These are phyloP conservation scores for Apiospora pterosperma DNA, from an alignment of 2,329 filamentous ascomycete genomes.

Conservation along the genomic window DNA sequence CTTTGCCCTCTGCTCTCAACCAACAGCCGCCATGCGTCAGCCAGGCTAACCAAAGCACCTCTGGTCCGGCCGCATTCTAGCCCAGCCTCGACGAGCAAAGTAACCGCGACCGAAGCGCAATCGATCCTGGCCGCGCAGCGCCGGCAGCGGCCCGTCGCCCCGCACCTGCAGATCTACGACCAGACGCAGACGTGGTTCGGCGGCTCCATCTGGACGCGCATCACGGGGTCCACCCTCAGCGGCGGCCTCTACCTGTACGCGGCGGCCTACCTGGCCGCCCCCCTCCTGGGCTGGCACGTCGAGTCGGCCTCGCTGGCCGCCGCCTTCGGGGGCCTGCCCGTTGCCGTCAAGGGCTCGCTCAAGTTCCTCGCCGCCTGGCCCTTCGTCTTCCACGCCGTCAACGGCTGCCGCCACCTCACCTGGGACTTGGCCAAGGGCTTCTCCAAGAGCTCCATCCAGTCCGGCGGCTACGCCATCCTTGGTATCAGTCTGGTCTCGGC, in stretches of 20 bases:
- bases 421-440: constrained; percentile 53
- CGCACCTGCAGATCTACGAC: constrained; percentile 84
- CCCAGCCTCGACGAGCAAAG: constrained; percentile 52
- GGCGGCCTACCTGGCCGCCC: constrained; percentile 75
- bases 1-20: neutral
- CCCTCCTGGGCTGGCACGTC: constrained; percentile 63
- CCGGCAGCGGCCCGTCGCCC: constrained; percentile 74
- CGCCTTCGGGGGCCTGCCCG: constrained; percentile 55
- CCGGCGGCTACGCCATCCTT: constrained; percentile 47
- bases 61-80: constrained; percentile 28
- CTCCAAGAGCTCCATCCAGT: constrained; percentile 42
- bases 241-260: constrained; percentile 78
- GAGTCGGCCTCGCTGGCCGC: constrained; percentile 59
- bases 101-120: constrained; percentile 51
- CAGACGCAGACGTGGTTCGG: constrained; percentile 82
- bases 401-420: constrained; percentile 52
- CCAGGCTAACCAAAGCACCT: neutral
- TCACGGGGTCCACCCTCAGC: constrained; percentile 74
- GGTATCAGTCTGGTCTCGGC: constrained; percentile 38
- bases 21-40: neutral
- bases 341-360: constrained; percentile 54
- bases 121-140: constrained; percentile 79
- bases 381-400: constrained; percentile 55
- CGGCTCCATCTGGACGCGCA: constrained; percentile 70
- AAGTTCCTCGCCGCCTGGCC: constrained; percentile 57